A percentile compares a stretch with the other conserved stretches of the same genome.
These are phyloP conservation scores for Aegilops bicornis DNA, from an alignment of 176 grass and related monocot species.

Conservation along the genomic window DNA sequence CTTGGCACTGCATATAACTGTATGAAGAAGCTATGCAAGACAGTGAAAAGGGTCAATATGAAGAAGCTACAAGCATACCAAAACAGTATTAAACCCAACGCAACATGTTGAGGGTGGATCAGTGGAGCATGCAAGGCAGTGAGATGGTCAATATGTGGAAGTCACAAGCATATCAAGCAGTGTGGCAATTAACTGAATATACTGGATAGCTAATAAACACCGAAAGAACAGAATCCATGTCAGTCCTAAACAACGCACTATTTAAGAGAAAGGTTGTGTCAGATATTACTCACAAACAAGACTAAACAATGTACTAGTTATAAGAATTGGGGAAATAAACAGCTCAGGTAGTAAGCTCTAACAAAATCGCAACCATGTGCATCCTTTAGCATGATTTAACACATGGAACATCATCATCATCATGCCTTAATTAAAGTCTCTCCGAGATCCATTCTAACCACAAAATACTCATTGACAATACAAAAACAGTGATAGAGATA, in stretches of 20 bases:
- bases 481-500: background rate
- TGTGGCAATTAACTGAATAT: background rate
- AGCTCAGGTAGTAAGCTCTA: background rate
- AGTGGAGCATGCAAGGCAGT: background rate
- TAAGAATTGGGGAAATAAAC: background rate
- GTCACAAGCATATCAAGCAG: background rate
- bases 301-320: background rate
- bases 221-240: background rate
- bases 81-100: background rate
- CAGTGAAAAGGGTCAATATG: too few relatives aligned
- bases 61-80: too few relatives aligned
- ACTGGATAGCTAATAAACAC: background rate
- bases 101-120: background rate
- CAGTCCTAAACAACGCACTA: background rate
- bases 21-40: too few relatives aligned
- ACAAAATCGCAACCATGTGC: background rate
- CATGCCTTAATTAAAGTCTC: slow-evolving; percentile 11
- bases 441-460: slow-evolving; percentile 1
- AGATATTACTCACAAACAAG: background rate
- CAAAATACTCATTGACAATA: slow-evolving; percentile 18
- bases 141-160: background rate
- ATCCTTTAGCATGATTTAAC: background rate
- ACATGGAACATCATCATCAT: background rate
- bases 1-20: background rate
- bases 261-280: background rate